Base-by-base conservation (phyloP, 2,329 filamentous ascomycete species). In the Diaporthe citri region DNA sequence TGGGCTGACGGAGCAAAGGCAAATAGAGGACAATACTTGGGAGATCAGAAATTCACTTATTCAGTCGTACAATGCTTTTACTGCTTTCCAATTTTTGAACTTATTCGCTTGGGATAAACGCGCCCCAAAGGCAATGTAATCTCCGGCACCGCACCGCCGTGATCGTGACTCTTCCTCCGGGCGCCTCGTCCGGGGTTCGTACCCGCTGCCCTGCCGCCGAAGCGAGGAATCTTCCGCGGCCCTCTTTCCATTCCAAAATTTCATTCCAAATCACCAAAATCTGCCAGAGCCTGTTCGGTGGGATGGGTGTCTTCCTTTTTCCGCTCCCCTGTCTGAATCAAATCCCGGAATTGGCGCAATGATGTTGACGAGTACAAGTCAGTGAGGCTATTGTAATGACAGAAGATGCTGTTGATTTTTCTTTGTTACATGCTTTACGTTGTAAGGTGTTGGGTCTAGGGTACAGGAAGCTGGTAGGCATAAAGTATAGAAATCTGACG, bases 121-220 rank as follows among this genome's bases (percentile, higher is more conserved):
- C 4, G 22, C 31, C 62, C 5, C 31, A 17, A 67, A 25, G 13
- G 46, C 31, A n/a, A 28, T 7, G 46, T 13, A 67, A 67, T 52
- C n/a, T 67, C 64, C 64, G 64, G 46, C 22, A 52, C n/a, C n/a
- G 13, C 25, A 25, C 6, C 64, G 64, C 46, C n/a, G 43, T 6
- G n/a, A 52, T 39, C 46, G 31, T 39, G 64, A 52, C 64, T 52
- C 64, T 52, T 36, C 46, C 31, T 52, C 22, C 31, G 31, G 64
- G 64, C 46, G 64, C 64, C 34, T 17, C 12, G 25, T 52, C 13
- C 62, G 31, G 31, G n/a, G 31, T 13, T 39, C 31, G 12, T 13
- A 25, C 7, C 46, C 7, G n/a, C 28, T 34, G 31, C 41, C 28
- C 28, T 66, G 28, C 43, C 22, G n/a, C 59, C 20, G 22, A 22